A percentile compares a stretch with the other conserved stretches of the same genome.
These are phyloP conservation scores for Sporormia fimetaria DNA, from an alignment of 495 filamentous ascomycete species.

Conservation along the genomic window DNA sequence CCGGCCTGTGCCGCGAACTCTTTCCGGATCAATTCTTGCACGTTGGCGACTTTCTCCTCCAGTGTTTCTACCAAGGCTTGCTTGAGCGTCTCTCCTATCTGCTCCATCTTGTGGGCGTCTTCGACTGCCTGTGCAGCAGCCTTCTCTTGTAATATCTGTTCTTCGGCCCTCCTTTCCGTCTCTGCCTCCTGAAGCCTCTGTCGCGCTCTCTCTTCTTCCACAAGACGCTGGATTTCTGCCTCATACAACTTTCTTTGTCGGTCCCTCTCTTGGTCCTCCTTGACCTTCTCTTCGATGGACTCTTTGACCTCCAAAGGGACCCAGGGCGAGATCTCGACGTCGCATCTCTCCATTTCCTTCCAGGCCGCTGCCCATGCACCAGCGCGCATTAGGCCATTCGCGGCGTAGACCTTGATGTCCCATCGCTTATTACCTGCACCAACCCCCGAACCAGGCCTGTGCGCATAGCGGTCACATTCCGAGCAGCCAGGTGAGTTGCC, in stretches of 20 bases:
- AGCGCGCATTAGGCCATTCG: constrained; percentile 83
- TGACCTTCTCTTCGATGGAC: constrained; percentile 31
- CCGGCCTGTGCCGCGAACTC: constrained; percentile 13
- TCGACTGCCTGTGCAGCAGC: constrained; percentile 3
- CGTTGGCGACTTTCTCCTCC: constrained; percentile 20
- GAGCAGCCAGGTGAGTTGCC: constrained; percentile 22
- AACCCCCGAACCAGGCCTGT: constrained; percentile 15
- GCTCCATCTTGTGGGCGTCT: constrained; percentile 10
- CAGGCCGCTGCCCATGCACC: constrained; percentile 90
- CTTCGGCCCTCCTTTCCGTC: constrained; percentile 3
- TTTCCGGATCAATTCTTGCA: constrained; percentile 13
- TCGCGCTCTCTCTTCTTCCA: constrained; percentile 7
- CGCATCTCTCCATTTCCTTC: constrained; percentile 94
- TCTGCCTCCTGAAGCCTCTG: constrained; percentile 13
- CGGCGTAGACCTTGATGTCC: constrained; percentile 80
- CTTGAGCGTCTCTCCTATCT: constrained; percentile 11
- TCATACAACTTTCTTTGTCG: constrained; percentile 14
- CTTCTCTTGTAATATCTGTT: constrained; percentile 5
- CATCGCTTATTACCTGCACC: constrained; percentile 45
- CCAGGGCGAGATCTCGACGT: constrained; percentile 78
- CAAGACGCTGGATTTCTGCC: constrained; percentile 8
- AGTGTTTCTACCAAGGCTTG: constrained; percentile 13
- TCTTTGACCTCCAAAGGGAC: constrained; percentile 42
- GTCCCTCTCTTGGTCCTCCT: constrained; percentile 36
- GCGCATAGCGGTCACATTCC: constrained; percentile 27